Evolutionary conservation across 1,284 basidiomycete species (phyloP).

Genomic region (Pseudozyma tsukubaensis): DNA sequence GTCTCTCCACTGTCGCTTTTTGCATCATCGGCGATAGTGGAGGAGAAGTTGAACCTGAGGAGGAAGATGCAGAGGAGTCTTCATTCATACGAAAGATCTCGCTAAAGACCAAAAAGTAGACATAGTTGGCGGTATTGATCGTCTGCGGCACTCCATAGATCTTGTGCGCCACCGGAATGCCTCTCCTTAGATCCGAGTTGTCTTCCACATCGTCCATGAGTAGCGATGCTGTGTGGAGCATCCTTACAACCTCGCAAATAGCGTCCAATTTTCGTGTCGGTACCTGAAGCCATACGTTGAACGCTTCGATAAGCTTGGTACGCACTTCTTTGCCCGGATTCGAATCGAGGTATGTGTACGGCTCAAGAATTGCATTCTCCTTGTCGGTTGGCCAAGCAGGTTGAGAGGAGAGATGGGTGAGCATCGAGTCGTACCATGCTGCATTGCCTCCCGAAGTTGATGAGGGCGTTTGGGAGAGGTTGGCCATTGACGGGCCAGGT

Average conservation of each 20-base stretch:
- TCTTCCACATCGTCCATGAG: constrained; percentile 99
- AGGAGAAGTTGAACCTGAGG: constrained; percentile 26
- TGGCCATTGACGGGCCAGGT: constrained; percentile 38
- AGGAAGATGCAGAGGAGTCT: constrained; percentile 70
- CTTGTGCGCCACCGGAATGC: constrained; percentile 89
- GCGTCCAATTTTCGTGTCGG: constrained; percentile 78
- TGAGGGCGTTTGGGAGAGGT: constrained; percentile 48
- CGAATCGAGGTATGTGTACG: constrained; percentile 85
- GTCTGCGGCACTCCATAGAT: constrained; percentile 97
- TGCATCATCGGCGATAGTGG: constrained; percentile 15
- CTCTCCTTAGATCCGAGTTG: constrained; percentile 87
- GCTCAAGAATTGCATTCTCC: constrained; percentile 75
- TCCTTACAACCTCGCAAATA: constrained; percentile 85
- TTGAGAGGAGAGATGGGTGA: constrained; percentile 55
- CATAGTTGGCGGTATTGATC: constrained; percentile 97
- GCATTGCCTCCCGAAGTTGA: constrained; percentile 37
- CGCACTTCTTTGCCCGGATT: constrained; percentile 95
- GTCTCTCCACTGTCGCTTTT: constrained; percentile 37
- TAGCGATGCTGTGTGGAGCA: constrained; percentile 93
- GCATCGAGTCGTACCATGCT: constrained; percentile 64
- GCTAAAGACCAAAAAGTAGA: constrained; percentile 78
- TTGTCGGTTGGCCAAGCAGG: constrained; percentile 69
- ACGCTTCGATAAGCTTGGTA: constrained; percentile 87
- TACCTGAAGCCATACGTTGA: constrained; percentile 92
- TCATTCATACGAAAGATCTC: constrained; percentile 77